Base-by-base conservation (phyloP, 2,329 filamentous ascomycete species). In the Furcasterigmium furcatum region DNA sequence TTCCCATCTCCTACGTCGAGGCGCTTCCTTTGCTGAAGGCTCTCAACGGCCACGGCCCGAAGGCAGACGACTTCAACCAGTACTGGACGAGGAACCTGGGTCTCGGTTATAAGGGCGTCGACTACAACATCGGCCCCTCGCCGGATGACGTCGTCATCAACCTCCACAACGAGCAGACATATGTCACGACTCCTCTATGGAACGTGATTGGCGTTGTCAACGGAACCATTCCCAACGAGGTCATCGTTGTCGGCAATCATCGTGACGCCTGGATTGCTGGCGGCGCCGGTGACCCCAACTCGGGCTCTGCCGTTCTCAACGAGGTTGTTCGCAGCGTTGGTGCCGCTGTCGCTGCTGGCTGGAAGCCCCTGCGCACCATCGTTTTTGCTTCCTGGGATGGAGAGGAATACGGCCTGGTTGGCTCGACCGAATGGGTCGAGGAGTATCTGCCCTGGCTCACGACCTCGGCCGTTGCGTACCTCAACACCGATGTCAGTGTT, bases 141-240 rank as follows among this genome's bases (percentile, higher is more conserved):
- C 88, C 91, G 0, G 80, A 87, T 14, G 67, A 80, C 44, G 60
- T 92, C 2, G 80, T 82, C 1, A 70, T 94, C 45, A 89, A 91
- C 59, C 76, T 88, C 34, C 76, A 79, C 58, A 96, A 92, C 57
- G 73, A 90, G 57, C 89, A 95, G 67, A 81, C 90, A 38, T 94
- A 95, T 58, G 81, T 82, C 13, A 92, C 80, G 1, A 94, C 87
- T 0, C 87, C 88, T 4, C 72, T 92, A 43, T 96, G 91, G 91
- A 87, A 99, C 60, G 88, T 94, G 3, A 92, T 97, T 52, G 92
- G 92, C 38, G 74, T 94, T 38, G 88, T 99, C 62, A 96, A 96
- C 57, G 94, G 92, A 9, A 87, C 86, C 1, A 82, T 94, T 29
- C 74, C 83, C 0, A 84, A 96, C 56, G 91, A 96, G 59, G 90